A percentile compares a stretch with the other conserved stretches of the same genome.
phyloP scores from a whole-genome alignment of 2,329 filamentous ascomycete genomes.

The Camillea tinctor region DNA sequence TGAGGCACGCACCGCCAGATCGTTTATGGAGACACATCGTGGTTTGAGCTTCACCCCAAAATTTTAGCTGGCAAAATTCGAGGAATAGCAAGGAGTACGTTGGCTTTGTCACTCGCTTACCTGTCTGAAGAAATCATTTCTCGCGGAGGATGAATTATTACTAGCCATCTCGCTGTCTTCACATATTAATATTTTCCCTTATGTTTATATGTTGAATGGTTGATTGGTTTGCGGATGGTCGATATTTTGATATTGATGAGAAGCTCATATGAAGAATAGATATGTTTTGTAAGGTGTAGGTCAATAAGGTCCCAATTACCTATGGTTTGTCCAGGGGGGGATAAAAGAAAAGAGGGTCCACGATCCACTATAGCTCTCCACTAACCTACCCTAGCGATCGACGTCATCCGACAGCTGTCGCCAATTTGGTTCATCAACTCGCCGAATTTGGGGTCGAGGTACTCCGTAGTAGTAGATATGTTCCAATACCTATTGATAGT shows the following conservation, averaged over 20 bases:
- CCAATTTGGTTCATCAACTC: background rate
- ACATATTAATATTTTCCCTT: conserved; percentile 7
- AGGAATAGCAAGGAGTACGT: background rate
- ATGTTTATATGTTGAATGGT: background rate
- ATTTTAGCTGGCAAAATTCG: conserved; percentile 5
- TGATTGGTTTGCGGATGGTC: background rate
- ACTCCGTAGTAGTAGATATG: too few species aligned
- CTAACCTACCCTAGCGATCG: too few species aligned
- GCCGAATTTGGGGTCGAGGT: too few species aligned
- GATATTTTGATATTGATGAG: background rate
- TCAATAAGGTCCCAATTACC: too few species aligned
- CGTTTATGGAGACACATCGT: conserved; percentile 59
- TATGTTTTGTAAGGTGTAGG: too few species aligned
- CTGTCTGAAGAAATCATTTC: conserved; percentile 34
- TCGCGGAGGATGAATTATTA: conserved; percentile 19
- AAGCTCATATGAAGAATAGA: background rate
- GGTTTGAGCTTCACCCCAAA: conserved; percentile 54
- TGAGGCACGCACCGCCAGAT: conserved; percentile 51
- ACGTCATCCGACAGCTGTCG: background rate
- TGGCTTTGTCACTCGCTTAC: conserved; percentile 19
- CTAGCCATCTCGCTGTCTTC: conserved; percentile 22
- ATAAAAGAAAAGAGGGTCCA: background rate
- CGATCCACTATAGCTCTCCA: background rate
- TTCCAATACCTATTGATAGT: too few species aligned
- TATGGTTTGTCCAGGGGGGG: too few species aligned